phyloP scores from a whole-genome alignment of 202 grass and related monocot species.

The Digitaria exilis region DNA sequence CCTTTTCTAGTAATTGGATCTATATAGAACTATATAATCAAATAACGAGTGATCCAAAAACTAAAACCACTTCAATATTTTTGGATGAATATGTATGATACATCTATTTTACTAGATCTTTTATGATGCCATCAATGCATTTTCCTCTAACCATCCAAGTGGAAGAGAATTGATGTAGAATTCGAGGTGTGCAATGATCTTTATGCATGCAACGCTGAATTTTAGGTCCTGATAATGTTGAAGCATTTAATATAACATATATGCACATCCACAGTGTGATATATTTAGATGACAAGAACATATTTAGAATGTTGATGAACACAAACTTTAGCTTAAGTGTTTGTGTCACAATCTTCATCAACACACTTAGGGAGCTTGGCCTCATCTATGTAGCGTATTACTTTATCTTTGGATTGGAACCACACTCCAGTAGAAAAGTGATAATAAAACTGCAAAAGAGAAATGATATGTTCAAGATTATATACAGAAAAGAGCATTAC shows the following conservation, averaged over 20 bases:
- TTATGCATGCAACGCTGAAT: neutral
- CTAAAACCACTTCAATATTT: neutral
- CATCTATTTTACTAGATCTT: neutral
- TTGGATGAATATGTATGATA: neutral
- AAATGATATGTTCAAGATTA: neutral
- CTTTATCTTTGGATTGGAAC: slow-evolving; percentile 42
- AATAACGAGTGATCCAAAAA: neutral
- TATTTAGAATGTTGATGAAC: neutral
- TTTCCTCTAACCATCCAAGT: slow-evolving; percentile 25
- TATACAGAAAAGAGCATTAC: neutral
- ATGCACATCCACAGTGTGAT: neutral
- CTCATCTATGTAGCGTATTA: slow-evolving; percentile 31
- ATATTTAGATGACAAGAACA: neutral
- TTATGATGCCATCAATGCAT: neutral
- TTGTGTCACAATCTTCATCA: neutral
- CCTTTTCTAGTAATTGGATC: slow-evolving; percentile 19
- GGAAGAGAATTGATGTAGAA: neutral
- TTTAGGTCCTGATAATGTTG: slow-evolving; percentile 11
- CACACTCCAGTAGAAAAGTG: slow-evolving; percentile 11
- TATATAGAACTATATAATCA: slow-evolving; percentile 5
- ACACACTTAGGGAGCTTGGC: neutral
- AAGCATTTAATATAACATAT: neutral
- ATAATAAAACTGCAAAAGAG: slow-evolving; percentile 44
- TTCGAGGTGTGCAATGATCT: neutral
- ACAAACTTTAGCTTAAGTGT: slow-evolving; percentile 28